These are phyloP conservation scores for Penicillium sp. DNA, from an alignment of 2,329 filamentous ascomycete genomes.

Conservation along the genomic window DNA sequence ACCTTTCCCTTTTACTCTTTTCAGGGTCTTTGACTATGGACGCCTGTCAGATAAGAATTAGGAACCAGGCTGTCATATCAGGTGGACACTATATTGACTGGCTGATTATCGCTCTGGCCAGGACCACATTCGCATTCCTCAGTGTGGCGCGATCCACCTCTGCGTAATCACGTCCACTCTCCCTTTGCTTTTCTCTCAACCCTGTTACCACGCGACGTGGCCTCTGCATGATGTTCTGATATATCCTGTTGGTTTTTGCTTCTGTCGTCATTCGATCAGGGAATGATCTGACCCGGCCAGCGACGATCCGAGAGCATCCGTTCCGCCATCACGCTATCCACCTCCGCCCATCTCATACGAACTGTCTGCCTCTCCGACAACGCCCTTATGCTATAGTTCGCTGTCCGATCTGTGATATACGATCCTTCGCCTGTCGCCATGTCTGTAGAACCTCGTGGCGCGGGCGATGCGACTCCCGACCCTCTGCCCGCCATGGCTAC, in stretches of 20 bases:
- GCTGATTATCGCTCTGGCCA: not conserved
- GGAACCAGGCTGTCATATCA: not conserved
- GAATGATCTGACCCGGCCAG: slow-evolving; percentile 17
- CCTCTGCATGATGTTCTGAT: slow-evolving; percentile 5
- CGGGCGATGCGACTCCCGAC: slow-evolving; percentile 15
- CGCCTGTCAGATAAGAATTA: not conserved
- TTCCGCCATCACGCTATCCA: slow-evolving; percentile 14
- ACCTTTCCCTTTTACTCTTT: not conserved
- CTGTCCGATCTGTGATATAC: not conserved
- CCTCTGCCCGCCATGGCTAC: slow-evolving; percentile 64
- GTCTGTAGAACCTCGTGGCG: slow-evolving; percentile 17
- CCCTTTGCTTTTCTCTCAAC: slow-evolving; percentile 5
- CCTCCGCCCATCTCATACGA: slow-evolving; percentile 8
- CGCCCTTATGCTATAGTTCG: slow-evolving; percentile 19
- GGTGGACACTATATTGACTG: not conserved
- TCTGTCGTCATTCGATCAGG: slow-evolving; percentile 10
- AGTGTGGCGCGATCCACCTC: slow-evolving; percentile 12
- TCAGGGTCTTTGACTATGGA: not conserved
- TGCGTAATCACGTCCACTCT: slow-evolving; percentile 18
- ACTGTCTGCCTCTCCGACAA: not conserved
- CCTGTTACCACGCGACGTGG: slow-evolving; percentile 9
- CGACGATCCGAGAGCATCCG: slow-evolving; percentile 24
- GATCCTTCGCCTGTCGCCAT: slow-evolving; percentile 12
- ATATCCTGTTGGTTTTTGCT: not conserved
- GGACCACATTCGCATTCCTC: slow-evolving; percentile 15